Evolutionary conservation across 805 yeast genomes (phyloP), one percentile per base, ranked within the genome.

Genomic region (Ogataea philodendri): DNA sequence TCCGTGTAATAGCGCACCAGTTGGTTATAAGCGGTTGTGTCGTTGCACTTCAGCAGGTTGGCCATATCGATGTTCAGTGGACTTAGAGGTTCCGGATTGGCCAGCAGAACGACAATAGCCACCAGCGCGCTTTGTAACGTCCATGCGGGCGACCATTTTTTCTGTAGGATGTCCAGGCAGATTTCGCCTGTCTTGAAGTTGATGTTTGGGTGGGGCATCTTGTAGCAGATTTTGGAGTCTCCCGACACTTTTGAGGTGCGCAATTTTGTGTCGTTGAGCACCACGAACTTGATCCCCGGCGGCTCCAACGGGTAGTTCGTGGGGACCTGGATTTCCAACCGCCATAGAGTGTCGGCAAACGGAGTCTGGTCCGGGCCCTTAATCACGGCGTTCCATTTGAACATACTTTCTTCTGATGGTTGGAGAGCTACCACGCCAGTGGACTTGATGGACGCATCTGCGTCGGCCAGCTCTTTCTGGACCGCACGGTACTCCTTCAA

Each of bases 91-190:
- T 78, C 87, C 0, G 88, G 88, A 32, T 76, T 74, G 26, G 70
- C 73, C 7, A 82, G 50, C 10, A 83, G 63, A 53, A 74, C 60
- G 20, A 78, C 51, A 2, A 82, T 69, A 1, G 86, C 86, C 11
- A 72, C 67, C 29, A 80, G 61, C 5, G 76, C 63, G 37, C 76
- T 65, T 30, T 70, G 58, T 28, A 83, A 51, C 35, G 78, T 73
- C 84, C 87, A 82, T 1, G 84, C 85, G 0, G 90, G 89, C 0
- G 84, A 71, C 89, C 89, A 83, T 41, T 66, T 66, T 15, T 41
- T 30, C 37, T 76, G 74, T 32, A 83, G 59, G 7, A 82, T 76
- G 52, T 81, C 85, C 5, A 83, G 59, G 56, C 90, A 83, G 6
- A 83, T 79, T 44, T 79, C 85, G 1, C 90, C 90, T 1, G 78